Evolutionary conservation across 2,329 filamentous ascomycete species (phyloP).

Genomic region (Botrytis sinoallii): DNA sequence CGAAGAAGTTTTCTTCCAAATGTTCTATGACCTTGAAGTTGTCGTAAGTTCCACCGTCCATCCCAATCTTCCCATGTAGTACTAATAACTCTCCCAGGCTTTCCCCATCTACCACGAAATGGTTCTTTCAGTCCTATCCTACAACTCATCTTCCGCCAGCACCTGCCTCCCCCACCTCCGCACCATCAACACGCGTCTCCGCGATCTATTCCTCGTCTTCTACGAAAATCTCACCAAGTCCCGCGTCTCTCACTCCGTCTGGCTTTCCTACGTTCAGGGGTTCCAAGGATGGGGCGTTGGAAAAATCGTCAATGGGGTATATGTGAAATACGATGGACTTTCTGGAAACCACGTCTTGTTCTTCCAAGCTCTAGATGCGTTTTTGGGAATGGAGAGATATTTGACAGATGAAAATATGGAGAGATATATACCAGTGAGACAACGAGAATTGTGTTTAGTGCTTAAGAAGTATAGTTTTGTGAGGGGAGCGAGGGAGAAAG

Average conservation of each 20-base stretch:
- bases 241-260: not conserved
- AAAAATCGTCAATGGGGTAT: not conserved
- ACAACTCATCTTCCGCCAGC: not conserved
- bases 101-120: constrained; percentile 17
- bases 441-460: not conserved
- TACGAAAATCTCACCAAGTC: constrained; percentile 14
- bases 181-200: not conserved
- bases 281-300: constrained; percentile 17
- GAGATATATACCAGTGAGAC: not conserved
- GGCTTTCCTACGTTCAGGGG: constrained; percentile 15
- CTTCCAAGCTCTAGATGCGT: constrained; percentile 14
- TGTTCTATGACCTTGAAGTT: constrained; percentile 19
- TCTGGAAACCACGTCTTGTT: constrained; percentile 17
- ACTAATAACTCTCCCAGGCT: not conserved
- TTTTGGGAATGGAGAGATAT: constrained; percentile 1
- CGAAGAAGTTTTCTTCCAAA: constrained; percentile 16
- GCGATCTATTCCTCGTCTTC: constrained; percentile 11
- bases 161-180: not conserved
- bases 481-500: not conserved
- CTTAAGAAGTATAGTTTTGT: constrained; percentile 2
- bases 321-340: constrained; percentile 13
- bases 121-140: not conserved
- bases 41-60: not conserved
- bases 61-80: not conserved
- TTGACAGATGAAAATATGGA: not conserved